Evolutionary conservation across 2,329 filamentous ascomycete genomes (phyloP).

Genomic region (Sporothrix euskadiensis): DNA sequence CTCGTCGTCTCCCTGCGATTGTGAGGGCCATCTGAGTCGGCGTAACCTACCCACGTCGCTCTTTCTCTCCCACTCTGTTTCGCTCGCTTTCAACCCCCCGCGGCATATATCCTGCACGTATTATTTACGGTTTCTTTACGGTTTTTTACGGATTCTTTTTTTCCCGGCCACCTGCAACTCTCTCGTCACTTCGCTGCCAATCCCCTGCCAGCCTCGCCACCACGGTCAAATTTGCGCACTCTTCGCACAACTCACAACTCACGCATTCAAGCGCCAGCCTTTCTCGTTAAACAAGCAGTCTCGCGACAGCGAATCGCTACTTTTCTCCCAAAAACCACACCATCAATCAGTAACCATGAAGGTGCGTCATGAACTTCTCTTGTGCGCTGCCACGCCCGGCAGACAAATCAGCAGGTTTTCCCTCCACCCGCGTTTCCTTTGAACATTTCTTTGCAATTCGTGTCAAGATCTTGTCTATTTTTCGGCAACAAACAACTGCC

Average conservation of each 20-base stretch:
- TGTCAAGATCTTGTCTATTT: neutral
- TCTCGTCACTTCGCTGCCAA: neutral
- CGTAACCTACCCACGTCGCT: neutral
- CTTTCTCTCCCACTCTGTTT: neutral
- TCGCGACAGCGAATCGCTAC: neutral
- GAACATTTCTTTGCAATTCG: neutral
- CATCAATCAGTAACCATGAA: constrained; percentile 30
- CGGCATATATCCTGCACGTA: neutral
- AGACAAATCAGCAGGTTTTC: neutral
- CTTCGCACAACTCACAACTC: neutral
- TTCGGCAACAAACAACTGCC: neutral
- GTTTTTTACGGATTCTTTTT: too few relatives aligned
- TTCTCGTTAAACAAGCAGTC: neutral
- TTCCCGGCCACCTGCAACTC: neutral
- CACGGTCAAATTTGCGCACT: neutral
- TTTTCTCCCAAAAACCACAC: neutral
- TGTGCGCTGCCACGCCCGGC: neutral
- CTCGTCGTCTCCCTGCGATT: constrained; percentile 10
- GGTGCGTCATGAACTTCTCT: constrained; percentile 31
- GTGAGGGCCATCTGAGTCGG: constrained; percentile 16
- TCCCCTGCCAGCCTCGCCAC: neutral
- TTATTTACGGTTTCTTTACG: neutral
- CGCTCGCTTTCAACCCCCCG: neutral
- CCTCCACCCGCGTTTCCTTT: neutral
- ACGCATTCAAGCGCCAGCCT: neutral